These are phyloP conservation scores for Phaeophleospora eucalypticola DNA, from an alignment of 2,329 filamentous ascomycete species.

Conservation along the genomic window DNA sequence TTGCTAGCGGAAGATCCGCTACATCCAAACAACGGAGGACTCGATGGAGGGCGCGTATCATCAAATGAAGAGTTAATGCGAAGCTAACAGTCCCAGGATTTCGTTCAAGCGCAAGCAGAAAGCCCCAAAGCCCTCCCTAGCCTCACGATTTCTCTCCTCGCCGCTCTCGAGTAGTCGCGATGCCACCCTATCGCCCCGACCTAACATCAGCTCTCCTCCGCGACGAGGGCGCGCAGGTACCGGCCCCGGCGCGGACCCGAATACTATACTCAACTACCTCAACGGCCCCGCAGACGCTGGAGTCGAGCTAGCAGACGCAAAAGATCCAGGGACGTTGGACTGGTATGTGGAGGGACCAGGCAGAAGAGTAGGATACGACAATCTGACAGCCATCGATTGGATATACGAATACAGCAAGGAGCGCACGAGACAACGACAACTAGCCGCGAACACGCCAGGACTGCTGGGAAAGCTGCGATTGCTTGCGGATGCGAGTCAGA, in stretches of 20 bases:
- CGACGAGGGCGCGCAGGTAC: slow-evolving; percentile 23
- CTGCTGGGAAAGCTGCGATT: slow-evolving; percentile 68
- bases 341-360: slow-evolving; percentile 91
- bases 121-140: slow-evolving; percentile 35
- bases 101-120: slow-evolving; percentile 71
- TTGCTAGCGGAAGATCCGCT: slow-evolving; percentile 34
- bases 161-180: slow-evolving; percentile 32
- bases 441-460: slow-evolving; percentile 66
- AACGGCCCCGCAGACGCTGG: slow-evolving; percentile 37
- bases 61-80: background rate
- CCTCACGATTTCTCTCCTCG: slow-evolving; percentile 44
- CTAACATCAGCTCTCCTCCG: slow-evolving; percentile 25
- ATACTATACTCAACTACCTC: slow-evolving; percentile 41
- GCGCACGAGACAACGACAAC: slow-evolving; percentile 74
- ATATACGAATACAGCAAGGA: slow-evolving; percentile 99
- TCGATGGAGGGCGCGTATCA: slow-evolving; percentile 41
- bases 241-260: slow-evolving; percentile 27
- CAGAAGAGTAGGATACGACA: slow-evolving; percentile 86
- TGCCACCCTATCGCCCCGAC: slow-evolving; percentile 30
- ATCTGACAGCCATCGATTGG: slow-evolving; percentile 98
- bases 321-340: slow-evolving; percentile 53
- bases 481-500: slow-evolving; percentile 78
- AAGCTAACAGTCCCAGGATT: slow-evolving; percentile 37
- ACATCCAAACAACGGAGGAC: slow-evolving; percentile 26
- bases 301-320: slow-evolving; percentile 39